phyloP scores from a whole-genome alignment of 108 stramenopile species.

The Cyclostephanos tholiformis region DNA sequence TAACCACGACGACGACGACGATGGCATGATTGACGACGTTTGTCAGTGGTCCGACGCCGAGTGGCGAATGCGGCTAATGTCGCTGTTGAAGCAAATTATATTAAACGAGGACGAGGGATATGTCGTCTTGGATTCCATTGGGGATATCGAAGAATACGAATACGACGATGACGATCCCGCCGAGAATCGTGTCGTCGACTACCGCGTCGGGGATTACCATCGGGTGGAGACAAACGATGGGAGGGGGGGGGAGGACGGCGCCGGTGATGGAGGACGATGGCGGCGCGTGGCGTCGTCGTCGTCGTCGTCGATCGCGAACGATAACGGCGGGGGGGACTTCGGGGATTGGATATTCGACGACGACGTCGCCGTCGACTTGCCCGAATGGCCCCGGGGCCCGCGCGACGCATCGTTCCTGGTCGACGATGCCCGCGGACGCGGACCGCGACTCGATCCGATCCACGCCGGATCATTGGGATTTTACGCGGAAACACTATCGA shows the following conservation, averaged over 20 bases:
- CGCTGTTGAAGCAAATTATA: slow-evolving; percentile 24
- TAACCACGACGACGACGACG: slow-evolving; percentile 12
- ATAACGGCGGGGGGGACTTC: neutral
- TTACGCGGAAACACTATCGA: slow-evolving; percentile 15
- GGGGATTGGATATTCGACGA: neutral
- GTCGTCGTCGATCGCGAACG: neutral
- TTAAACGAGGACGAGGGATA: slow-evolving; percentile 27
- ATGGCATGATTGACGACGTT: neutral
- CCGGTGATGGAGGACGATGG: too few relatives aligned
- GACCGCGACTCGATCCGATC: neutral
- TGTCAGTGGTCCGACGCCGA: slow-evolving; percentile 5
- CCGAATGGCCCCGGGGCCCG: neutral
- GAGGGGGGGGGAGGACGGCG: neutral
- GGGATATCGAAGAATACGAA: neutral
- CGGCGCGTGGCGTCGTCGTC: too few relatives aligned
- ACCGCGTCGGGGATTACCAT: neutral
- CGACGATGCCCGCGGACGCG: neutral
- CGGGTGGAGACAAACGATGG: neutral
- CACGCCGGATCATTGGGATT: neutral
- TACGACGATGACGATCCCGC: neutral
- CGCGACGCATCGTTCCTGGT: neutral
- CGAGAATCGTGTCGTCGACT: neutral
- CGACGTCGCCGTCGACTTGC: neutral
- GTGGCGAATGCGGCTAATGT: slow-evolving; percentile 15
- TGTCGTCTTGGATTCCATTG: neutral